Evolutionary conservation across 768 basidiomycete genomes (phyloP).

Genomic region (Chalciporus piperatus): DNA sequence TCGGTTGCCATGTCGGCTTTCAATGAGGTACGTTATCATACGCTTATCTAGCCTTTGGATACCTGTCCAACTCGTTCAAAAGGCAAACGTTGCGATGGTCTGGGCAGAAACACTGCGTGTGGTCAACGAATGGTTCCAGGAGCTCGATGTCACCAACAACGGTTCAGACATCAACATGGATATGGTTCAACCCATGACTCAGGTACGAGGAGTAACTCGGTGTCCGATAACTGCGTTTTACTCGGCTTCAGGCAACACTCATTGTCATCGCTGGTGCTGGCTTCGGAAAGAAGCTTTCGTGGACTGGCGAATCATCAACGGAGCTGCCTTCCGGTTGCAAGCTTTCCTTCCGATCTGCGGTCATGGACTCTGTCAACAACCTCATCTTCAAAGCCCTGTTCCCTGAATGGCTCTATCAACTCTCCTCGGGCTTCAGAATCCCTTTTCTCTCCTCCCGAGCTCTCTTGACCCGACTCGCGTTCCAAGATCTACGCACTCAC

Average conservation of each 20-base stretch:
- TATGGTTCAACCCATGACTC: slow-evolving; percentile 5
- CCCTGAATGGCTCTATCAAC: slow-evolving; percentile 33
- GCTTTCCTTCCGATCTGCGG: slow-evolving; percentile 38
- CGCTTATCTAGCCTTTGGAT: no score
- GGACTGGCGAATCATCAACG: slow-evolving; percentile 29
- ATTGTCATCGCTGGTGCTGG: slow-evolving; percentile 40
- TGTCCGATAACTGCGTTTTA: neutral
- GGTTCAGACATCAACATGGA: slow-evolving; percentile 21
- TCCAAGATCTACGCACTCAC: slow-evolving; percentile 37
- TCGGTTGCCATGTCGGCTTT: slow-evolving; percentile 47
- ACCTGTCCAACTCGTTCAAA: neutral
- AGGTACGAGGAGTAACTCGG: slow-evolving; percentile 9
- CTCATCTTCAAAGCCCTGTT: slow-evolving; percentile 30
- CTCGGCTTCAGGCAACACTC: slow-evolving; percentile 30
- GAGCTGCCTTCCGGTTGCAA: slow-evolving; percentile 29
- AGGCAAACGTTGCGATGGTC: slow-evolving; percentile 48
- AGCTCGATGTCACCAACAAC: slow-evolving; percentile 26
- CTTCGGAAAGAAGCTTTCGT: slow-evolving; percentile 39
- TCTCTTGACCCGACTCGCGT: slow-evolving; percentile 29
- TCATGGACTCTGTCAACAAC: slow-evolving; percentile 17
- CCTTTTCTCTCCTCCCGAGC: slow-evolving; percentile 36
- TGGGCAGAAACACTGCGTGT: slow-evolving; percentile 45
- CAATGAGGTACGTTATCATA: slow-evolving; percentile 38
- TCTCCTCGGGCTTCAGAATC: slow-evolving; percentile 26
- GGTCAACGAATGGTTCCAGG: slow-evolving; percentile 41